Evolutionary conservation across 306 rosid genomes (phyloP), one percentile per base, ranked within the genome.

Genomic region (Quercus berberidifolia): DNA sequence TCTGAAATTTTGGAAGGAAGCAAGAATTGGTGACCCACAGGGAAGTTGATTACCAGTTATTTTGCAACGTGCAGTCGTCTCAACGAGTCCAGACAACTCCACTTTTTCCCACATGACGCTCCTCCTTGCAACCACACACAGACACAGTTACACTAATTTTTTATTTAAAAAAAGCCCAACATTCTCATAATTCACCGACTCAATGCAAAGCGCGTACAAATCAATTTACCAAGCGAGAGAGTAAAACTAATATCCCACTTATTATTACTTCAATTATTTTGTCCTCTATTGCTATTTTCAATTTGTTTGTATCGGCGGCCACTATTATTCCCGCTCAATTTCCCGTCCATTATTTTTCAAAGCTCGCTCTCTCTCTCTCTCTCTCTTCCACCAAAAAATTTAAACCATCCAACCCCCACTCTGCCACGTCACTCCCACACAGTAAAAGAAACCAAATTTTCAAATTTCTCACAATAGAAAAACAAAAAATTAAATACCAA

Each of bases 321-420:
- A 82, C 88, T 76, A 90, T 88, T 79, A 89, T 91, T 92, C 99
- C 98, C 98, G 99, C 99, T 95, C 91, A 81, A 41, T 68, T 77
- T 79, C 79, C 41, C 81, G 74, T 73, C 78, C 77, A 35, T 78
- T 79, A 43, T 60, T 74, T 78, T 87, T 83, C 82, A 76, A 89
- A 78, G 76, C 55, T 6, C 46, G 6, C 49, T 19, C 23, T 21
- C 23, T 21, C 23, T 21, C 55, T 38, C 67, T 46, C 52, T 23
- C 62, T 71, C 23, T 20, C 71, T 76, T 43, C 81, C 85, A 65
- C 80, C 57, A 49, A 59, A 81, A 49, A 68, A 81, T 88, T 92
- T 72, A 77, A 87, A 88, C 78, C 69, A 57, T 28, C 63, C 82
- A 63, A 35, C 73, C 51, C 18, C 57, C 33, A 59, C 33, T 25